Evolutionary conservation across 31 red algal species (phyloP).

Genomic region (Asparagopsis taxiformis): DNA sequence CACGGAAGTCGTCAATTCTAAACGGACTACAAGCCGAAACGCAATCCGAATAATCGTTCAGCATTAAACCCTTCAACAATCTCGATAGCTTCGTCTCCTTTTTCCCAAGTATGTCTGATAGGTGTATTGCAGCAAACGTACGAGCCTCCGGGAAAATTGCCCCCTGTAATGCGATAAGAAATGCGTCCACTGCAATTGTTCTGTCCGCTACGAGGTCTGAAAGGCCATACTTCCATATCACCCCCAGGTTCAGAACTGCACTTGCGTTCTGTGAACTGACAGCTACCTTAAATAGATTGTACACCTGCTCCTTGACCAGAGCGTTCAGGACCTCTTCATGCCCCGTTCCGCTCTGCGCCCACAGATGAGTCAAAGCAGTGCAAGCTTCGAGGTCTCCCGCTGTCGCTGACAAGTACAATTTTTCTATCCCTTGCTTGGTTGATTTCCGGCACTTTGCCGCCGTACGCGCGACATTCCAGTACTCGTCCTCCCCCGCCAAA

Average conservation of each 20-base stretch:
- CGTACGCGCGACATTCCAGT: slow-evolving; percentile 19
- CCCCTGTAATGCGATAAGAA: slow-evolving; percentile 23
- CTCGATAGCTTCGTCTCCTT: background rate
- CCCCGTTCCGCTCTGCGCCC: background rate
- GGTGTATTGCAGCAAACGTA: slow-evolving; percentile 7
- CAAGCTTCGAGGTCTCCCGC: slow-evolving; percentile 23
- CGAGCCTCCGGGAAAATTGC: slow-evolving; percentile 8
- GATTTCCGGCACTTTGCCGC: slow-evolving; percentile 17
- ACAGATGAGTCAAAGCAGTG: slow-evolving; percentile 25
- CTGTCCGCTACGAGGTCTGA: background rate
- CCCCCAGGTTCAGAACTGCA: slow-evolving; percentile 19
- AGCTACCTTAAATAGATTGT: slow-evolving; percentile 4
- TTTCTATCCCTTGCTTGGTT: background rate
- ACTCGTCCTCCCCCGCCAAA: slow-evolving; percentile 2
- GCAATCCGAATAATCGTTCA: background rate
- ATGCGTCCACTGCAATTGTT: slow-evolving; percentile 17
- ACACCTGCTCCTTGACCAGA: slow-evolving; percentile 10
- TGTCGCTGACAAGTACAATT: slow-evolving; percentile 15
- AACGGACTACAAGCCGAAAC: background rate
- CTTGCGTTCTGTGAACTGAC: slow-evolving; percentile 10
- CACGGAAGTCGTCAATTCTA: background rate
- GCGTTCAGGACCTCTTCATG: slow-evolving; percentile 2
- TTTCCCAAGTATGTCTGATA: slow-evolving; percentile 6
- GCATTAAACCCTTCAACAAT: background rate
- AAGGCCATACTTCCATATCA: slow-evolving; percentile 17